These are phyloP conservation scores for Mallotus japonicus DNA, from an alignment of 441 rosid species.

Conservation along the genomic window DNA sequence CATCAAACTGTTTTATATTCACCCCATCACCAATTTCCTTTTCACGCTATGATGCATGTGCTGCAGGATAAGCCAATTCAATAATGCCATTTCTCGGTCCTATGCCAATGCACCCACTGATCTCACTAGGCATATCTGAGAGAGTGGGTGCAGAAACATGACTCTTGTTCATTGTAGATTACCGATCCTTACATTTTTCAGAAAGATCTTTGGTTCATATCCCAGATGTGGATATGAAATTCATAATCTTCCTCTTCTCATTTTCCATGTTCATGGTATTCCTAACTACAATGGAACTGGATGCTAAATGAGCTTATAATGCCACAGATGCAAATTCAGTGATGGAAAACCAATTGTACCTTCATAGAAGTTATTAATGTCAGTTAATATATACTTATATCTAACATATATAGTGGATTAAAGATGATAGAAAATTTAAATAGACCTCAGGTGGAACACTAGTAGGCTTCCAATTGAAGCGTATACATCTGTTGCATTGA, in stretches of 20 bases:
- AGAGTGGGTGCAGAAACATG: slow-evolving; percentile 25
- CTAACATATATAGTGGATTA: slow-evolving; percentile 14
- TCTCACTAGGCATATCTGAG: slow-evolving; percentile 24
- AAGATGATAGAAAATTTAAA: slow-evolving; percentile 26
- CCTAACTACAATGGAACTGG: slow-evolving; percentile 37
- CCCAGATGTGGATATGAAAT: slow-evolving; percentile 31
- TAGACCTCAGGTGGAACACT: slow-evolving; percentile 85
- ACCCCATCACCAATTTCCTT: slow-evolving; percentile 31
- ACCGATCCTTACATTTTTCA: slow-evolving; percentile 32
- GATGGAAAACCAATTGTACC: slow-evolving; percentile 92
- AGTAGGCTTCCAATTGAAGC: slow-evolving; percentile 65
- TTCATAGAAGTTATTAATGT: slow-evolving; percentile 36
- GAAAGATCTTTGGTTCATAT: slow-evolving; percentile 36
- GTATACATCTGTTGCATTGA: slow-evolving; percentile 55
- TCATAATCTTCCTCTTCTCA: slow-evolving; percentile 33
- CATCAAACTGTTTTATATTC: slow-evolving; percentile 35
- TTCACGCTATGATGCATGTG: slow-evolving; percentile 30
- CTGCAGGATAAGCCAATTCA: slow-evolving; percentile 30
- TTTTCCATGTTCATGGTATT: slow-evolving; percentile 37
- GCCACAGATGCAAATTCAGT: slow-evolving; percentile 38
- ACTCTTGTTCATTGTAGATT: slow-evolving; percentile 32
- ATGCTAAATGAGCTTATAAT: slow-evolving; percentile 37
- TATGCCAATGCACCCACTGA: slow-evolving; percentile 16
- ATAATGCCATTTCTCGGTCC: slow-evolving; percentile 27
- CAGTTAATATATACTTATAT: slow-evolving; percentile 17